Percentiles rank a stretch among this genome's conserved stretches.
Conservation (phyloP, 129 eudicot genomes). For the Centaurea solstitialis region DNA sequence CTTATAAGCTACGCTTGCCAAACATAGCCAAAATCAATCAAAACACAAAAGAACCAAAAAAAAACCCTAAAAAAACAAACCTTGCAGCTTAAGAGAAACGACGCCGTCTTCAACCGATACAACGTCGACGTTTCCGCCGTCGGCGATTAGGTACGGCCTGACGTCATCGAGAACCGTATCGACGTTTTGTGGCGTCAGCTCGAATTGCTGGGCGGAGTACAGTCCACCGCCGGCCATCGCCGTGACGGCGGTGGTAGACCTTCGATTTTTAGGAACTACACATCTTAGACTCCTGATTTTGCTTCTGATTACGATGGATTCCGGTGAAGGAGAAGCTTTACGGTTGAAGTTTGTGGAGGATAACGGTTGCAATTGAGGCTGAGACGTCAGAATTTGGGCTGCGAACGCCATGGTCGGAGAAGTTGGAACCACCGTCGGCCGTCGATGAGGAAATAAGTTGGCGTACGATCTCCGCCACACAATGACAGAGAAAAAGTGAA, state of each 20-base stretch:
- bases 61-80: conserved; percentile 19
- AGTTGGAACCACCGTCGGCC: conserved; percentile 15
- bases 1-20: too few relatives aligned
- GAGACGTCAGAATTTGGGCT: conserved; percentile 11
- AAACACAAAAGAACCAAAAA: neutral
- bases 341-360: neutral
- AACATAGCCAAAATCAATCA: neutral
- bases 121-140: conserved; percentile 92
- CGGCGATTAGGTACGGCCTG: conserved; percentile 86
- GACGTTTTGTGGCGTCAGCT: conserved; percentile 73
- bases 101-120: conserved; percentile 77
- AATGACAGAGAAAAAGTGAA: too few relatives aligned
- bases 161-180: conserved; percentile 88
- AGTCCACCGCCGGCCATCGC: conserved; percentile 42
- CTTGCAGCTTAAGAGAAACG: conserved; percentile 85
- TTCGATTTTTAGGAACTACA: conserved; percentile 24
- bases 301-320: conserved; percentile 15
- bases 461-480: too few relatives aligned
- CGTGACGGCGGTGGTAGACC: conserved; percentile 11
- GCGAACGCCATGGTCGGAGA: conserved; percentile 28
- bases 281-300: neutral
- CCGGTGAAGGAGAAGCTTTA: neutral
- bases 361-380: conserved; percentile 12
- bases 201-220: conserved; percentile 69
- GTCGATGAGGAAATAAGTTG: neutral